Conservation (phyloP, 176 grass and related monocot genomes). For the Bothriochloa decipiens region DNA sequence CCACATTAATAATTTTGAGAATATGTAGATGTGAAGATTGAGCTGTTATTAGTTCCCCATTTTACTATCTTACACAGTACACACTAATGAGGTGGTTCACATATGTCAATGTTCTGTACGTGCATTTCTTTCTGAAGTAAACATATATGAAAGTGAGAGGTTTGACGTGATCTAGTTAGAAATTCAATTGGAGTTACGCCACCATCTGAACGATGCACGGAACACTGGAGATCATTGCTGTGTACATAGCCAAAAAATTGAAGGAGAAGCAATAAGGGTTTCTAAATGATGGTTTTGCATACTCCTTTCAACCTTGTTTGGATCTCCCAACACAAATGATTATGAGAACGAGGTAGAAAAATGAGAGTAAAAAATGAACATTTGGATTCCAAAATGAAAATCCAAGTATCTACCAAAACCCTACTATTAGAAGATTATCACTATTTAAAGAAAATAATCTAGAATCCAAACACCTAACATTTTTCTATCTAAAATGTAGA, state of each 20-base stretch:
- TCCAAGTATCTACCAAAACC: not conserved
- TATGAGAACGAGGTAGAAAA: no score
- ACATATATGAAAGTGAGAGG: not conserved
- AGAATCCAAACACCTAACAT: not conserved
- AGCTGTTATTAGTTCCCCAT: not conserved
- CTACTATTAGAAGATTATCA: not conserved
- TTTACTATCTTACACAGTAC: not conserved
- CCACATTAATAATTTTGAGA: not conserved
- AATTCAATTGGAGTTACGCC: no score
- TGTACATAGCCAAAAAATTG: no score
- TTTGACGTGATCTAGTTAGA: not conserved
- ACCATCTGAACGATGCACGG: no score
- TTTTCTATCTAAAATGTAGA: no score
- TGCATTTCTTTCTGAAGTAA: not conserved
- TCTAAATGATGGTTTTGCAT: no score
- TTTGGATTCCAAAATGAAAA: no score
- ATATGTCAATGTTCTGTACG: not conserved
- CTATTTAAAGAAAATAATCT: not conserved
- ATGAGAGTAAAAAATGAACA: no score
- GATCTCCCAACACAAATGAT: no score
- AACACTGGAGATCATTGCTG: no score
- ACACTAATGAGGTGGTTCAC: not conserved
- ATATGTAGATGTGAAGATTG: conserved; percentile 15
- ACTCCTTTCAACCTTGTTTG: no score
- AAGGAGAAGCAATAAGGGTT: no score